phyloP scores from a whole-genome alignment of 441 rosid genomes.

The Adansonia grandidieri region DNA sequence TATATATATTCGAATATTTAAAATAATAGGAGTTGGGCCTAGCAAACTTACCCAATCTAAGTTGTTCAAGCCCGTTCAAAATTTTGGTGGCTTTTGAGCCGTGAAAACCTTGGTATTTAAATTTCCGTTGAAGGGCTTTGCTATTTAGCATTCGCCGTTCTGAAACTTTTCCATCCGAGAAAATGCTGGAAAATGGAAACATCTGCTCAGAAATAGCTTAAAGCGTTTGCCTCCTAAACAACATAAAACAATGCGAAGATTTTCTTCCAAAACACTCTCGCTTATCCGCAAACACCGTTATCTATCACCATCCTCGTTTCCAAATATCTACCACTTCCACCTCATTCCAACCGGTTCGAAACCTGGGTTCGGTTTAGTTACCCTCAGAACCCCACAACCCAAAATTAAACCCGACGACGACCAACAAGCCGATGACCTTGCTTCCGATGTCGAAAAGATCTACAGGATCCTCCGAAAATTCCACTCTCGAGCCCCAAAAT shows the following conservation, averaged over 20 bases:
- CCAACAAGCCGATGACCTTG: constrained; percentile 48
- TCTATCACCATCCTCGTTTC: constrained; percentile 22
- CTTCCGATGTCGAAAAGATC: constrained; percentile 74
- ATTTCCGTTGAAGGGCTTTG: background rate
- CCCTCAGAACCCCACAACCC: constrained; percentile 33
- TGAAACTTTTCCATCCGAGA: background rate
- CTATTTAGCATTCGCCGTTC: background rate
- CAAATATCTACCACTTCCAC: constrained; percentile 14
- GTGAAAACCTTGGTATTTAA: background rate
- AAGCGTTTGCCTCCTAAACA: background rate
- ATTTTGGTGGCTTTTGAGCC: background rate
- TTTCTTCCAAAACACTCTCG: constrained; percentile 16
- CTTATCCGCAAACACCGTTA: constrained; percentile 17
- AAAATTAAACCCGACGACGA: constrained; percentile 22
- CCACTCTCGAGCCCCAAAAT: constrained; percentile 70
- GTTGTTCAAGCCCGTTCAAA: background rate
- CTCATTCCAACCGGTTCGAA: constrained; percentile 23
- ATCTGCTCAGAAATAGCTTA: constrained; percentile 9
- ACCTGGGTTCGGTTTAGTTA: constrained; percentile 47
- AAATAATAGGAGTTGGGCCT: background rate
- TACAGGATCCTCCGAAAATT: constrained; percentile 71
- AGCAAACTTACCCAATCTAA: background rate
- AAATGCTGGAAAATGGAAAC: constrained; percentile 6
- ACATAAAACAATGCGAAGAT: constrained; percentile 25
- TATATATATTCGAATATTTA: too few relatives aligned